phyloP scores from a whole-genome alignment of 2,329 filamentous ascomycete species.

The Botryosphaeria dothidea region DNA sequence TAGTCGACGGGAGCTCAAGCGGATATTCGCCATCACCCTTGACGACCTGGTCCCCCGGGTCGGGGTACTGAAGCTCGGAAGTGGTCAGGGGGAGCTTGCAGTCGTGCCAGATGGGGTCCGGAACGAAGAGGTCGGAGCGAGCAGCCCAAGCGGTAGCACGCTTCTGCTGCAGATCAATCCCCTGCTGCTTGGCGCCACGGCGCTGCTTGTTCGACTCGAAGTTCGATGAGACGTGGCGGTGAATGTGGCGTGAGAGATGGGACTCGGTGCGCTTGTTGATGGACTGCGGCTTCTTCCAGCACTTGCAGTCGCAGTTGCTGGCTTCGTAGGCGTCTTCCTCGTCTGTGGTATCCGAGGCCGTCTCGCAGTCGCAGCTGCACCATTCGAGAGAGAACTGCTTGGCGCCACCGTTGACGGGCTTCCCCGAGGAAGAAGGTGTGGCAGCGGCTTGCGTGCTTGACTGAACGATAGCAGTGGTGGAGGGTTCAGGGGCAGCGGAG shows the following conservation, averaged over 20 bases:
- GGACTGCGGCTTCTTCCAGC: constrained; percentile 12
- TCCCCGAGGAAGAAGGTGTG: constrained; percentile 19
- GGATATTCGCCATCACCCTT: constrained; percentile 46
- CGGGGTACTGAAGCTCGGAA: constrained; percentile 46
- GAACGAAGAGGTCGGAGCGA: constrained; percentile 44
- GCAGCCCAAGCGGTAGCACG: constrained; percentile 36
- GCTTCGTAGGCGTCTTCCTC: constrained; percentile 14
- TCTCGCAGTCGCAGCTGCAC: constrained; percentile 16
- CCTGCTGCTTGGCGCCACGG: background rate
- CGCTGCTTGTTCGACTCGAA: background rate
- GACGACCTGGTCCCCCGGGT: constrained; percentile 46
- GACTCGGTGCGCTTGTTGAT: constrained; percentile 3
- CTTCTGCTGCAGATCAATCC: constrained; percentile 18
- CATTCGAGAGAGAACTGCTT: constrained; percentile 16
- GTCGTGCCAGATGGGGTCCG: constrained; percentile 24
- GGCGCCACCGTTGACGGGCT: constrained; percentile 13
- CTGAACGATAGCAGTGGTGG: background rate
- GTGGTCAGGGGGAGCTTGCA: constrained; percentile 39
- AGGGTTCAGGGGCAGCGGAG: background rate
- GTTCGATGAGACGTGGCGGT: background rate
- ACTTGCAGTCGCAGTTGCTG: constrained; percentile 9
- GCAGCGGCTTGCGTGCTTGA: background rate
- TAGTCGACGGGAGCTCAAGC: constrained; percentile 38
- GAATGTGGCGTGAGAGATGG: constrained; percentile 14
- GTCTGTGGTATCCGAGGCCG: background rate